Conservation (phyloP, 805 yeast species). For the Wickerhamiella shivajii region DNA sequence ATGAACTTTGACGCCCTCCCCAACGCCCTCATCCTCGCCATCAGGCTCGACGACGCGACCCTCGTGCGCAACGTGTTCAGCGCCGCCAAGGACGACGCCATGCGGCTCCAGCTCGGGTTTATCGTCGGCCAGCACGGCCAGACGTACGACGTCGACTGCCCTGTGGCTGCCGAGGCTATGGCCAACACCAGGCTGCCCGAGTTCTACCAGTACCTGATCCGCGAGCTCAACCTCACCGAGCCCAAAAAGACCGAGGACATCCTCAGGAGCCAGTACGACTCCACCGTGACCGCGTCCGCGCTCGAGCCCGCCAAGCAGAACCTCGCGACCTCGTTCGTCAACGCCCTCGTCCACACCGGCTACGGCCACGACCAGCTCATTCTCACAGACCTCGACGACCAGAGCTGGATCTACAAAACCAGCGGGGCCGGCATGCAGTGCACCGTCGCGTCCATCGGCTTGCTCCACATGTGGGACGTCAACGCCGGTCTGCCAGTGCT, state of each 20-base stretch:
- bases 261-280: slow-evolving; percentile 80
- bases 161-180: slow-evolving; percentile 67
- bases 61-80: slow-evolving; percentile 68
- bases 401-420: slow-evolving; percentile 80
- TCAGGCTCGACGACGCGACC: slow-evolving; percentile 70
- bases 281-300: slow-evolving; percentile 41
- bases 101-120: slow-evolving; percentile 84
- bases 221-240: slow-evolving; percentile 75
- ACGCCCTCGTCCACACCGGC: slow-evolving; percentile 82
- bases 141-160: slow-evolving; percentile 41
- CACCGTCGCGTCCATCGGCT: slow-evolving; percentile 82
- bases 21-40: slow-evolving; percentile 74
- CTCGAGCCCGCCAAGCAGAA: slow-evolving; percentile 91
- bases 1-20: slow-evolving; percentile 64
- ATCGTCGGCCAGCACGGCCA: slow-evolving; percentile 78
- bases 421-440: slow-evolving; percentile 85
- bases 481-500: slow-evolving; percentile 78
- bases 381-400: slow-evolving; percentile 47
- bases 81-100: slow-evolving; percentile 55
- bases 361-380: slow-evolving; percentile 74
- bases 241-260: slow-evolving; percentile 93
- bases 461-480: slow-evolving; percentile 81
- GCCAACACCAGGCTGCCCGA: slow-evolving; percentile 68
- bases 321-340: slow-evolving; percentile 87
- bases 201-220: slow-evolving; percentile 63